phyloP scores from a whole-genome alignment of 257 asterid species.

The Anisodus acutangulus region DNA sequence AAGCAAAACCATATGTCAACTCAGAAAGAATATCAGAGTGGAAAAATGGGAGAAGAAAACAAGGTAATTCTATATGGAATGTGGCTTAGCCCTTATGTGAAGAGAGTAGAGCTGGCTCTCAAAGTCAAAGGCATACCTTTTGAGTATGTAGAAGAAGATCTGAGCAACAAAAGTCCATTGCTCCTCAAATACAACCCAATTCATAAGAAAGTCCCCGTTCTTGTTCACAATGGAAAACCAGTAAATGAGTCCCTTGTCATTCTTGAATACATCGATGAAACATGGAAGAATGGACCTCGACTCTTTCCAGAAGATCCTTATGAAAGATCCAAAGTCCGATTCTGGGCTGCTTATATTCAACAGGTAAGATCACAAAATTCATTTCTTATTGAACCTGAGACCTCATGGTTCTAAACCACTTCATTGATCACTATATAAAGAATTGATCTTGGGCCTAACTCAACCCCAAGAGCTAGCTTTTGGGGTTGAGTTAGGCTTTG shows the following conservation, averaged over 20 bases:
- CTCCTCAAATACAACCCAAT: slow-evolving; percentile 25
- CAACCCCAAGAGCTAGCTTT: no score
- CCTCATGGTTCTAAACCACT: no score
- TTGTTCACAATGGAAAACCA: slow-evolving; percentile 27
- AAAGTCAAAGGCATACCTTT: slow-evolving; percentile 54
- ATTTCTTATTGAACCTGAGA: no score
- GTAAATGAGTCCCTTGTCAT: slow-evolving; percentile 23
- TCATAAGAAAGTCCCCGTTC: slow-evolving; percentile 25
- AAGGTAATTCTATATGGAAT: slow-evolving; percentile 44
- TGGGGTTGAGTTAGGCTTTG: no score
- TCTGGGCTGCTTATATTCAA: slow-evolving; percentile 48
- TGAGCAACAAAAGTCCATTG: slow-evolving; percentile 40
- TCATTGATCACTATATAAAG: no score
- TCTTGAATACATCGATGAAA: slow-evolving; percentile 47
- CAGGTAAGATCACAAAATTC: slow-evolving; percentile 34
- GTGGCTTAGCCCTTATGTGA: slow-evolving; percentile 48
- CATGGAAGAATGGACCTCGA: slow-evolving; percentile 43
- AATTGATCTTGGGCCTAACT: no score
- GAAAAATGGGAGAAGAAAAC: slow-evolving; percentile 47
- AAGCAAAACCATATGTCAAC: background rate
- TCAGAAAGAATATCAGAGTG: background rate
- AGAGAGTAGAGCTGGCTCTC: slow-evolving; percentile 56
- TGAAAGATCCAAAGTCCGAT: slow-evolving; percentile 40
- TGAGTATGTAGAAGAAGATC: slow-evolving; percentile 51
- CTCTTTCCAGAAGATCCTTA: slow-evolving; percentile 47